Evolutionary conservation across 257 asterid species (phyloP).

Genomic region (Solanum stenotomum): DNA sequence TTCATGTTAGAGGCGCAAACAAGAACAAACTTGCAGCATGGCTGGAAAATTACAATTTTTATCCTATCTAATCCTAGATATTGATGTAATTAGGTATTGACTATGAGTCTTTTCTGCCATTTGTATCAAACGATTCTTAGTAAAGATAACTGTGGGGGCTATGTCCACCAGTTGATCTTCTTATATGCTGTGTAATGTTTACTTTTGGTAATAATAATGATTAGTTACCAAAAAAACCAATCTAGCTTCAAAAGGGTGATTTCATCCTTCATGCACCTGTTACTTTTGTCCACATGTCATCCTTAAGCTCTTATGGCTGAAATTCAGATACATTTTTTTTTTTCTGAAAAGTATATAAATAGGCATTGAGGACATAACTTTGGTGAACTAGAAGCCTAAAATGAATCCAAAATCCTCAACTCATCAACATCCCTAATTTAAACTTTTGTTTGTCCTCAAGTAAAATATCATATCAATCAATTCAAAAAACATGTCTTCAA

Average conservation of each 20-base stretch:
- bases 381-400: no score
- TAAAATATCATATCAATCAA: neutral
- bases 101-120: neutral
- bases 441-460: neutral
- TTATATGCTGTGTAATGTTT: neutral
- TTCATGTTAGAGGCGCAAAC: neutral
- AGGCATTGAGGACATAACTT: no score
- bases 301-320: no score
- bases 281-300: no score
- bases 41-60: neutral
- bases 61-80: neutral
- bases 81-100: neutral
- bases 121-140: neutral
- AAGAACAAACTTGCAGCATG: neutral
- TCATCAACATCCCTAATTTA: no score
- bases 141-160: neutral
- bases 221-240: neutral
- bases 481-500: neutral
- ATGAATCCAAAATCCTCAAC: no score
- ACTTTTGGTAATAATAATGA: neutral
- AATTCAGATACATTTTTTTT: no score
- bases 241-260: no score
- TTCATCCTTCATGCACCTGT: no score
- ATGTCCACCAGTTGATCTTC: neutral
- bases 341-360: no score